Evolutionary conservation across 441 rosid genomes (phyloP).

Genomic region (Brassica balearica): DNA sequence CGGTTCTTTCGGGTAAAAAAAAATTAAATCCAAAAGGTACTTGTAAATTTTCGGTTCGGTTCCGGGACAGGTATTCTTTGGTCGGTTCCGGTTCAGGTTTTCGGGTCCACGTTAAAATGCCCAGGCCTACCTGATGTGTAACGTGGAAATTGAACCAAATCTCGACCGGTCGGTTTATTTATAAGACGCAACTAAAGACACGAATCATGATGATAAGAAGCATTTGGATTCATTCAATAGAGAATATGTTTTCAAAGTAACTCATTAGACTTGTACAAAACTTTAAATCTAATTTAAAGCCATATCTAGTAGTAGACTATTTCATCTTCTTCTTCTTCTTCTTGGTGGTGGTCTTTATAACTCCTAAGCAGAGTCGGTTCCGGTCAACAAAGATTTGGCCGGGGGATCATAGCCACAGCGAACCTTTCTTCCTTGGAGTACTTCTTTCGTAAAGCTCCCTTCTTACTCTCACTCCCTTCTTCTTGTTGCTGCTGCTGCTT

Average conservation of each 20-base stretch:
- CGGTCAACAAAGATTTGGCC: conserved; percentile 60
- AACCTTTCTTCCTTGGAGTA: conserved; percentile 61
- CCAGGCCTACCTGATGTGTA: no score
- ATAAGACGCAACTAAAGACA: neutral
- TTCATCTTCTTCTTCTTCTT: conserved; percentile 13
- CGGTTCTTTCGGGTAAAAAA: no score
- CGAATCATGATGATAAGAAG: neutral
- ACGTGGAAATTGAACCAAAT: neutral
- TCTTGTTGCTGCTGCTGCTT: conserved; percentile 48
- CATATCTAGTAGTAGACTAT: conserved; percentile 9
- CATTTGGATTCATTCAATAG: conserved; percentile 10
- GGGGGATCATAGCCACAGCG: conserved; percentile 62
- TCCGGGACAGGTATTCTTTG: no score
- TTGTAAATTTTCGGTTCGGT: no score
- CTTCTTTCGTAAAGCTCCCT: conserved; percentile 65
- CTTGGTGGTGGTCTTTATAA: neutral
- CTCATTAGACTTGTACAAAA: conserved; percentile 42
- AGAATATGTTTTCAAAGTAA: conserved; percentile 3
- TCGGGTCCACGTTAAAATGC: no score
- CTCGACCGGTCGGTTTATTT: neutral
- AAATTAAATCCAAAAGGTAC: no score
- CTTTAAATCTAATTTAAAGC: conserved; percentile 22
- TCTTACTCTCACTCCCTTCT: conserved; percentile 38
- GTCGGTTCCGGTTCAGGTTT: no score
- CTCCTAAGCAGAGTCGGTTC: conserved; percentile 42